Base-by-base conservation (phyloP, 2,329 filamentous ascomycete genomes). In the Botryotinia narcissicola region DNA sequence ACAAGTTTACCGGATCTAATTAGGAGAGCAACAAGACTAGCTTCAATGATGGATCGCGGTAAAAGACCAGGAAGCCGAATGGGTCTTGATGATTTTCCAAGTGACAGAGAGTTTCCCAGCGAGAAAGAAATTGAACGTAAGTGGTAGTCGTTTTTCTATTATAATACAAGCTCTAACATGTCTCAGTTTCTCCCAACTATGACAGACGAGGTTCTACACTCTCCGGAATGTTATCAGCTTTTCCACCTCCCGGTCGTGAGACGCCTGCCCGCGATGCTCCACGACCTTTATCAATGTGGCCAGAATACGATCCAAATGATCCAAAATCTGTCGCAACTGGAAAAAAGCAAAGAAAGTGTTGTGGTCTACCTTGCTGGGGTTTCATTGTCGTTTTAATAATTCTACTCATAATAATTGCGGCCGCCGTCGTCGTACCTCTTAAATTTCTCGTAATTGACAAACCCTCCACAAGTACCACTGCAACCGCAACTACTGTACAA, bases 1-100 rank as follows among this genome's bases (percentile, higher is more conserved):
- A 98, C 96, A 1, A 98, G 95, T 82, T 84, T 99, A 74, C 92
- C 95, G 0, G 96, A 98, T 81, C 84, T 99, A 74, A 98, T 99
- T 77, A 88, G 90, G 79, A 89, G 96, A 78, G 96, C 96, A 18
- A 98, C 95, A 0, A 90, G 90, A 76, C 85, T 98, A 54, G 95
- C 95, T 25, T 89, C 93, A 0, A 94, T 97, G 82, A 90, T 99
- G 74, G 95, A 98, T 79, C 91, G 91, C 76, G 95, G 95, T 20
- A 91, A 85, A 76, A 84, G 89, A 77, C 89, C 89, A 42, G 88
- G 84, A 35, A 91, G 89, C 78, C 85, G 87, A 67, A 86, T 88
- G 60, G 86, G 87, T 32, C 79, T 90, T 22, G 83, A 83, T 59
- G 85, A 87, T 75, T 89, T 86, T 73, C 83, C 85, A 80, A 80